These are phyloP conservation scores for Fusarium xylarioides DNA, from an alignment of 2,329 filamentous ascomycete genomes.

Conservation along the genomic window DNA sequence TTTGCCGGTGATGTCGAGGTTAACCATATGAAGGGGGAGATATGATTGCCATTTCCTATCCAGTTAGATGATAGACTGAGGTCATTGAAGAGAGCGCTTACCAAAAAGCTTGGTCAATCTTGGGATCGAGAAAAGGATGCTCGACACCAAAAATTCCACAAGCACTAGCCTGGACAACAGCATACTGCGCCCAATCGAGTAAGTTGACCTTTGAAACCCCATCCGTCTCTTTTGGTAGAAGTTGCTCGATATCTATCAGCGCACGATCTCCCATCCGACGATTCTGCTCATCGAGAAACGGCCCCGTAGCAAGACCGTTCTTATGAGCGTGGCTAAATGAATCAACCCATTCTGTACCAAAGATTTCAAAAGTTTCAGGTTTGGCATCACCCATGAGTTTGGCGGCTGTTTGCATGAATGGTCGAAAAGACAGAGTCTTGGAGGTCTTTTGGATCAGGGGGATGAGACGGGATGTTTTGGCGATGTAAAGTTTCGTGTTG, in stretches of 20 bases:
- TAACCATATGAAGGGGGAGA: constrained; percentile 13
- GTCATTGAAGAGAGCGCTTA: neutral
- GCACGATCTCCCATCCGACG: constrained; percentile 25
- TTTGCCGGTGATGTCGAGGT: constrained; percentile 18
- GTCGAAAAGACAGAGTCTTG: constrained; percentile 42
- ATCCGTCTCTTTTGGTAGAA: neutral
- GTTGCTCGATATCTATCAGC: neutral
- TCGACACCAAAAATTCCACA: constrained; percentile 28
- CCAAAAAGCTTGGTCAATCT: constrained; percentile 28
- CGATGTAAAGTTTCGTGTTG: constrained; percentile 43
- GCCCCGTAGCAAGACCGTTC: constrained; percentile 3
- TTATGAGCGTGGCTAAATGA: constrained; percentile 24
- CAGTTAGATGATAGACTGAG: too few species aligned
- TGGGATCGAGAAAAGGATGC: constrained; percentile 31
- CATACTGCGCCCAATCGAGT: constrained; percentile 11
- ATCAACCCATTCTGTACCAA: constrained; percentile 22
- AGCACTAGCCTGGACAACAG: constrained; percentile 32
- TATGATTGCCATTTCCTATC: constrained; percentile 30
- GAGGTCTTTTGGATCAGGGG: constrained; percentile 39
- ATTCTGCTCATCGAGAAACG: constrained; percentile 28
- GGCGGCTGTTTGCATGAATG: constrained; percentile 37
- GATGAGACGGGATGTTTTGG: constrained; percentile 38
- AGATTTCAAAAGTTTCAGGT: constrained; percentile 3
- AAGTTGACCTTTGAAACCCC: neutral
- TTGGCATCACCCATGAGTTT: constrained; percentile 25